Percentiles rank a stretch among this genome's conserved stretches.
phyloP scores from a whole-genome alignment of 257 asterid genomes.

The Rehmannia glutinosa region DNA sequence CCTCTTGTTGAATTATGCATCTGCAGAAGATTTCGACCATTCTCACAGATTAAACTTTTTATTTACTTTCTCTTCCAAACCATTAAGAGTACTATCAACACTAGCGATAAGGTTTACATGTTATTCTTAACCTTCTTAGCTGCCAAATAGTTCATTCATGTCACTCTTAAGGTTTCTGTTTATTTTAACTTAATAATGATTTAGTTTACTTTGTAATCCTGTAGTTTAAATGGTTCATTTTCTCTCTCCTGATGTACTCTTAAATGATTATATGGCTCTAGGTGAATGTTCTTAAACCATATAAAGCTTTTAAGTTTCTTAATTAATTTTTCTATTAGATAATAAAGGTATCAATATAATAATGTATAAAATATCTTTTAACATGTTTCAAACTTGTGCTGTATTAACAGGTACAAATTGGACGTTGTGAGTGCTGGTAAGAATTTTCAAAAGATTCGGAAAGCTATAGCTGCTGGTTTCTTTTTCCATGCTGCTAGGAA shows the following conservation, averaged over 20 bases:
- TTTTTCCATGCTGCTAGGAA: constrained; percentile 87
- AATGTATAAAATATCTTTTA: not conserved
- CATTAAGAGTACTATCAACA: not conserved
- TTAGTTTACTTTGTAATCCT: not conserved
- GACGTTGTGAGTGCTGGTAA: constrained; percentile 87
- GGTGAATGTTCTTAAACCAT: not conserved
- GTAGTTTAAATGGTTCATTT: not conserved
- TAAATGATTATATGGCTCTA: not conserved
- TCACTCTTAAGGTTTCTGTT: not conserved
- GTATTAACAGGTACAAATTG: constrained; percentile 63
- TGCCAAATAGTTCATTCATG: not conserved
- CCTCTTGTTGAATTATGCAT: constrained; percentile 1
- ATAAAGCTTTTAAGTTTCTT: not conserved
- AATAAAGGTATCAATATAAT: not conserved
- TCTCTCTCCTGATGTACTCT: not conserved
- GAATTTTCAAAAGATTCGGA: constrained; percentile 75
- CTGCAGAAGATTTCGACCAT: not conserved
- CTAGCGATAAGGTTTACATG: not conserved
- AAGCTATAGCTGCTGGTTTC: constrained; percentile 93
- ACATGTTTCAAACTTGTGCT: not conserved
- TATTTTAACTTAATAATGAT: not conserved
- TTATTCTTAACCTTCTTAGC: not conserved
- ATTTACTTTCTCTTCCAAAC: not conserved
- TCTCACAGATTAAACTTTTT: not conserved
- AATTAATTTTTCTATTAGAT: not conserved